Base-by-base conservation (phyloP, 768 basidiomycete genomes). In the Neoboletus magnificus region DNA sequence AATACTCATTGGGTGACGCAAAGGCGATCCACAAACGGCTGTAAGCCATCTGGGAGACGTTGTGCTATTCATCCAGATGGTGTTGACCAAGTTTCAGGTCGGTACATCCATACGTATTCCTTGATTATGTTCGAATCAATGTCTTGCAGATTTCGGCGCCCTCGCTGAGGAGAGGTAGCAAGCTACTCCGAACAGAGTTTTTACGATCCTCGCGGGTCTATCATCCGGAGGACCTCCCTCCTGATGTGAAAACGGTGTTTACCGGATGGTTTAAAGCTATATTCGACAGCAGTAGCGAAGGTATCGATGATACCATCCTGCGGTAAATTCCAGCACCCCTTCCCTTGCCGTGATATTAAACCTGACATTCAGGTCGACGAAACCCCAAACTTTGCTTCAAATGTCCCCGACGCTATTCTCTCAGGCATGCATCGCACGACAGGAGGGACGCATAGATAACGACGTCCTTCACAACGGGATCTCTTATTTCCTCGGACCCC, bases 21-120 rank as follows among this genome's bases (percentile, higher is more conserved):
- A 58, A 92, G 90, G 90, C 45, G 90, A 92, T 69, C 91, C 91
- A 18, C 91, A 91, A 69, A 87, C 85, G 18, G 90, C 90, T 5
- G 81, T 91, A 37, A 83, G 80, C 56, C 86, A 89, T 67, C 73
- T 91, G 2, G 91, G 91, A 4, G 82, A 90, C 58, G 79, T 92
- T n/a, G 86, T 91, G 16, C 65, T 92, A 36, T 90, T 92, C 63
- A 70, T 82, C 8, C 89, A 92, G 67, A 79, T 81, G 59, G 77
- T 80, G 18, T 69, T 87, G 33, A 76, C 78, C n/a, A 82, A 84
- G 50, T 91, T 83, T 64, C 81, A 85, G 66, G 89, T 82, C 50
- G 61, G 77, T 67, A 33, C 40, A 35, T 36, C 46, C 4, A 33
- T 30, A 15, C 42, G 13, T 29, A 13, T 35, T 57, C n/a, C n/a